Percentiles rank a stretch among this genome's conserved stretches.
Evolutionary conservation across 768 basidiomycete species (phyloP).

Genomic region (Macrocybe gigantea): DNA sequence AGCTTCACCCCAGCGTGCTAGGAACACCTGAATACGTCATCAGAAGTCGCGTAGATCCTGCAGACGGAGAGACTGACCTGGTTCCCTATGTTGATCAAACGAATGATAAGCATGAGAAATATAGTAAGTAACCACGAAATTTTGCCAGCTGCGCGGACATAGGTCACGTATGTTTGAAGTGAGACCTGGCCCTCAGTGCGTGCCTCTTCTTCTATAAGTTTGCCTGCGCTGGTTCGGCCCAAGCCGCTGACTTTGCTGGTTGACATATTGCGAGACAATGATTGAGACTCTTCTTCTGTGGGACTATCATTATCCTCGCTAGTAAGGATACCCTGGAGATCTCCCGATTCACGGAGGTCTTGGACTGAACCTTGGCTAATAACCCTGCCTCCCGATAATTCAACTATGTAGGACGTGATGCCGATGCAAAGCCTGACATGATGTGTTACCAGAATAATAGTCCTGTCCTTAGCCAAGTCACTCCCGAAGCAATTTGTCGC

Average conservation of each 20-base stretch:
- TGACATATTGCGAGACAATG: not conserved
- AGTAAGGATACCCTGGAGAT: constrained; percentile 31
- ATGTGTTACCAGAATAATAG: constrained; percentile 81
- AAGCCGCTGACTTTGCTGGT: not conserved
- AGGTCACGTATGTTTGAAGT: constrained; percentile 52
- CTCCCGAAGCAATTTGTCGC: constrained; percentile 61
- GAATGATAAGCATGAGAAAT: constrained; percentile 46
- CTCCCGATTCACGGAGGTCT: constrained; percentile 36
- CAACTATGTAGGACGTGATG: constrained; percentile 60
- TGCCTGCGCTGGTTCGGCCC: constrained; percentile 28
- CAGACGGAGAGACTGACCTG: constrained; percentile 34
- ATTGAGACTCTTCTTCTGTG: constrained; percentile 16
- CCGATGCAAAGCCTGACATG: constrained; percentile 72
- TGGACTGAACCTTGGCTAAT: constrained; percentile 44
- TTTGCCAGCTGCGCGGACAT: constrained; percentile 57
- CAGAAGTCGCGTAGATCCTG: not conserved
- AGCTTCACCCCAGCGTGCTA: constrained; percentile 67
- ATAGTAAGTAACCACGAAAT: constrained; percentile 50
- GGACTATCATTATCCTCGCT: constrained; percentile 42
- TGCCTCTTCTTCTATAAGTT: constrained; percentile 56
- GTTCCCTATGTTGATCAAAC: constrained; percentile 48
- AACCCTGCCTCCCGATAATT: constrained; percentile 45
- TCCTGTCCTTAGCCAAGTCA: constrained; percentile 54
- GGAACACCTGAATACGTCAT: constrained; percentile 42
- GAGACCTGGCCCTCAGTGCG: constrained; percentile 66